Conservation (phyloP, 163 green algal species). For the Coccomyxa subellipsoidea region DNA sequence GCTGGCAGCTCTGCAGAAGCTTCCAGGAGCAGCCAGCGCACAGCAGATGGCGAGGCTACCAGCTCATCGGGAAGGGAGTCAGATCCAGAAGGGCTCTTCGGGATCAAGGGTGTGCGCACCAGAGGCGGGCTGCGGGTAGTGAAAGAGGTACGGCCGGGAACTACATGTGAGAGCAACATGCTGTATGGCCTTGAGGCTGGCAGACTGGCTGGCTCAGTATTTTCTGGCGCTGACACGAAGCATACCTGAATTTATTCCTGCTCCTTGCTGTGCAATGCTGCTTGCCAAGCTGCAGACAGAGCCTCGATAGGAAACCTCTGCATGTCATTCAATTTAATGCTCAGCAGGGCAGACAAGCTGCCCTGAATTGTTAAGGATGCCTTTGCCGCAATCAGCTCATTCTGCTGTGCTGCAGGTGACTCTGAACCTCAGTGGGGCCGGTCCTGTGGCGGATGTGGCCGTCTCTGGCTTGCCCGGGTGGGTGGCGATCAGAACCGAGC, state of each 20-base stretch:
- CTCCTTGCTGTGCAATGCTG: no score
- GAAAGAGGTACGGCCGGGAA: not conserved
- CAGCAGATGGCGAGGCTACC: not conserved
- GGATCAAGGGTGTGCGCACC: not conserved
- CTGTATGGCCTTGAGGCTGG: no score
- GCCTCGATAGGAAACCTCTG: no score
- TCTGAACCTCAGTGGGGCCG: not conserved
- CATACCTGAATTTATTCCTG: no score
- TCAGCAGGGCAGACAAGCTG: no score
- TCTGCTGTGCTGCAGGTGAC: conserved; percentile 22
- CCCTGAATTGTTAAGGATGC: not conserved
- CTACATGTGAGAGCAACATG: no score
- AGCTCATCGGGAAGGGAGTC: not conserved
- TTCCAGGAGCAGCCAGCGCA: not conserved
- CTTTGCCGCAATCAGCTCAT: conserved; percentile 32
- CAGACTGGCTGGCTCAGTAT: no score
- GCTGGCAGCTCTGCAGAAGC: not conserved
- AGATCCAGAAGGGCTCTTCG: not conserved
- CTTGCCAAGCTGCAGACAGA: no score
- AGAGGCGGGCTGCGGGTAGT: not conserved
- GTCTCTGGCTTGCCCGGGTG: conserved; percentile 87
- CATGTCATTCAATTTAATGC: no score
- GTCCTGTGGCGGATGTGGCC: conserved; percentile 65
- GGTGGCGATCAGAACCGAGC: conserved; percentile 53
- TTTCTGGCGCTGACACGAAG: no score